Conservation (phyloP, 306 rosid genomes). For the Inga leiocalycina region DNA sequence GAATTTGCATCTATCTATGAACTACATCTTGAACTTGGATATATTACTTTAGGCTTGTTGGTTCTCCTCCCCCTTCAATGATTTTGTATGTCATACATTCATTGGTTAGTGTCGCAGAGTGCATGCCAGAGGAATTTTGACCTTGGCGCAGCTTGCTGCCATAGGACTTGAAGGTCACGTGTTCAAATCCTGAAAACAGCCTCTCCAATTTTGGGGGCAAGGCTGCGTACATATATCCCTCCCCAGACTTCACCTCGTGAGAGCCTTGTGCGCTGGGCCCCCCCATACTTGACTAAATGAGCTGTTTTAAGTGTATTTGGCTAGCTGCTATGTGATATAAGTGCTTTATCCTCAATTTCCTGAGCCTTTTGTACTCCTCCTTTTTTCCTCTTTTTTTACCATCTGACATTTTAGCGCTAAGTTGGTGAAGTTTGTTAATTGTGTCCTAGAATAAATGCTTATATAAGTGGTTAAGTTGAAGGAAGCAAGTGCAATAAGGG, state of each 20-base stretch:
- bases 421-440: neutral
- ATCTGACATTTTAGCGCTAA: neutral
- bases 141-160: neutral
- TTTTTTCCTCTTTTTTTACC: neutral
- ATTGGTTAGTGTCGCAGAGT: conserved; percentile 3
- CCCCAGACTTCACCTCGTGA: too few relatives aligned
- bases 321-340: neutral
- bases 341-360: neutral
- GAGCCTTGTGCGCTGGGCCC: too few relatives aligned
- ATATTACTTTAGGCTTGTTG: neutral
- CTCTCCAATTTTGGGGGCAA: too few relatives aligned
- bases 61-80: neutral
- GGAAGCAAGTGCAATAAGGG: too few relatives aligned
- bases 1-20: conserved; percentile 14
- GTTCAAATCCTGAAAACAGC: too few relatives aligned
- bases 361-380: neutral
- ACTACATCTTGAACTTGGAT: conserved; percentile 2
- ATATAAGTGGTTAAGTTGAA: neutral
- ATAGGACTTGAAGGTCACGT: too few relatives aligned
- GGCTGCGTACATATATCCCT: too few relatives aligned
- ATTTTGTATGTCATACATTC: conserved; percentile 15
- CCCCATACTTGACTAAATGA: neutral
- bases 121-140: neutral
- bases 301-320: neutral
- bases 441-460: neutral